phyloP scores from a whole-genome alignment of 75 land plant species.

The Cunninghamia lanceolata region DNA sequence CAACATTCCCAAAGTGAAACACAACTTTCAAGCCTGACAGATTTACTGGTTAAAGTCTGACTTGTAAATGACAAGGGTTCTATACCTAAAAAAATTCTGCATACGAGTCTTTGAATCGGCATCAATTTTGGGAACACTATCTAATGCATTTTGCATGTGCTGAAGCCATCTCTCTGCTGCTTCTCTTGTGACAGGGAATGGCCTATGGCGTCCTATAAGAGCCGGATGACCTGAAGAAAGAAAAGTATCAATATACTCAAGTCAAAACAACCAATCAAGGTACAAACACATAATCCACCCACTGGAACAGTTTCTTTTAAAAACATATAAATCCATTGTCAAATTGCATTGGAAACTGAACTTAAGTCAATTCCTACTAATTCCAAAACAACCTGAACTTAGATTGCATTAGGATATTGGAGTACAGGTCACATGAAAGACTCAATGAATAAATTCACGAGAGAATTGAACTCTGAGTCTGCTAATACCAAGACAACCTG shows the following conservation, averaged over 20 bases:
- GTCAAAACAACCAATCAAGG: background rate
- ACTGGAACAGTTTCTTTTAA: background rate
- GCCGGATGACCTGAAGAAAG: constrained; percentile 79
- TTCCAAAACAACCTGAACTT: no score
- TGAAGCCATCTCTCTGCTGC: constrained; percentile 93
- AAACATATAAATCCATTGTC: background rate
- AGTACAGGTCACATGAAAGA: no score
- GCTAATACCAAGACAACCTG: background rate
- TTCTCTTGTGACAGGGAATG: constrained; percentile 80
- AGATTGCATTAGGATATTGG: no score
- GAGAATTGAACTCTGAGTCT: background rate
- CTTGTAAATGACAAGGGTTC: background rate
- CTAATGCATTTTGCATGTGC: constrained; percentile 86
- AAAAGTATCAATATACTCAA: background rate
- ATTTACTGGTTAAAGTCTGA: background rate
- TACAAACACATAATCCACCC: background rate
- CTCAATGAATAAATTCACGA: no score
- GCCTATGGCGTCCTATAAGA: constrained; percentile 83
- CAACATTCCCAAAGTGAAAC: background rate
- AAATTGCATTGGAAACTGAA: background rate
- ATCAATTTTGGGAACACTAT: constrained; percentile 62
- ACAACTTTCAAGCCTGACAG: background rate
- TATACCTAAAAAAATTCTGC: constrained; percentile 90
- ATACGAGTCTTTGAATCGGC: constrained; percentile 71
- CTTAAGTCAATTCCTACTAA: no score